These are phyloP conservation scores for Tetrahymena elliotti DNA, from an alignment of 73 alveolate genomes.

Conservation along the genomic window DNA sequence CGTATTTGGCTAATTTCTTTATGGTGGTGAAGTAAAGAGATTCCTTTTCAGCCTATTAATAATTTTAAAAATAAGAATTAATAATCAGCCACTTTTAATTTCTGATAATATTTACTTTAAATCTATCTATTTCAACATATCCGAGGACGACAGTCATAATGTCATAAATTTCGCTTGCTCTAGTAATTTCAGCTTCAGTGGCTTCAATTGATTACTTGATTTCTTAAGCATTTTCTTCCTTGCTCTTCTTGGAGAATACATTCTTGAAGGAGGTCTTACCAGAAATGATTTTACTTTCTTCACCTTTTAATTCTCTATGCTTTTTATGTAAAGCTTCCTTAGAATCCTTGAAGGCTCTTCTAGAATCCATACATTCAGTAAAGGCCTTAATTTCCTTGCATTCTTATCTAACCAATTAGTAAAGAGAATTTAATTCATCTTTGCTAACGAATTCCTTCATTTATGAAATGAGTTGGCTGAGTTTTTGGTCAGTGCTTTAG, in stretches of 20 bases:
- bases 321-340: constrained; percentile 1
- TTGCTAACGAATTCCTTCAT: neutral
- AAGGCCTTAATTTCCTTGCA: neutral
- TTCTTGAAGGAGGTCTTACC: constrained; percentile 31
- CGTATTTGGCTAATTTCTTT: neutral
- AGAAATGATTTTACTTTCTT: constrained; percentile 13
- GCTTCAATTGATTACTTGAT: constrained; percentile 4
- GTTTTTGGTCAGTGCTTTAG: neutral
- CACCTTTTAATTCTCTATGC: constrained; percentile 9
- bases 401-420: neutral
- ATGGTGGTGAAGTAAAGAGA: neutral
- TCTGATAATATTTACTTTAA: constrained; percentile 13
- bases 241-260: constrained; percentile 15
- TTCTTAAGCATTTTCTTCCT: constrained; percentile 21
- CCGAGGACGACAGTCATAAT: constrained; percentile 25
- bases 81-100: neutral
- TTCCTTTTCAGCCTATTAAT: neutral
- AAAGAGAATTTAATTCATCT: neutral
- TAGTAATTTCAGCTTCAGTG: constrained; percentile 11
- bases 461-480: neutral
- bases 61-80: neutral
- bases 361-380: neutral
- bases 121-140: constrained; percentile 9
- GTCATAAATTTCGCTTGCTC: constrained; percentile 10
- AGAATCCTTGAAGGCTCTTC: constrained; percentile 2